Conservation (phyloP, 306 rosid species). For the Parietaria judaica region DNA sequence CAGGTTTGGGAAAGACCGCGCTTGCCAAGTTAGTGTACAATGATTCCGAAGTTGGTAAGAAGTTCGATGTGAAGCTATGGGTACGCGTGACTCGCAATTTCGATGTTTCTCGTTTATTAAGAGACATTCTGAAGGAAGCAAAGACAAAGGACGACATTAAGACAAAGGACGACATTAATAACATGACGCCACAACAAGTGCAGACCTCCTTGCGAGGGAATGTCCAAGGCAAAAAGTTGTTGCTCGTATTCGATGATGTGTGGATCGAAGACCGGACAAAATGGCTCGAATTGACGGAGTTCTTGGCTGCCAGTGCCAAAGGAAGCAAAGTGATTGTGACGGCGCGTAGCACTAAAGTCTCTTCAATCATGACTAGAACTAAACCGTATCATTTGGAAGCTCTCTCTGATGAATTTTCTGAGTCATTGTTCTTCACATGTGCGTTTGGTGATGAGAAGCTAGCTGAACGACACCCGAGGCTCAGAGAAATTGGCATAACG, state of each 20-base stretch:
- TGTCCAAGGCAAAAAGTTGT: not conserved
- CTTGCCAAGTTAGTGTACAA: conserved; percentile 11
- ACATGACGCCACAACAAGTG: not conserved
- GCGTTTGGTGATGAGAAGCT: conserved; percentile 24
- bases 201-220: not conserved
- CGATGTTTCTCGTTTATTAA: not conserved
- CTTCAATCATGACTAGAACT: conserved; percentile 1
- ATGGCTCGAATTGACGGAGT: not conserved
- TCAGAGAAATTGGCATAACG: conserved; percentile 11
- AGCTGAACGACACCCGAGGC: conserved; percentile 3
- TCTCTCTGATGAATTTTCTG: not conserved
- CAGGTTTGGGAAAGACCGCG: conserved; percentile 21
- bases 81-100: not conserved
- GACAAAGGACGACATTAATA: not conserved
- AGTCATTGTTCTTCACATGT: conserved; percentile 20
- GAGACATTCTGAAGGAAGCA: not conserved
- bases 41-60: not conserved
- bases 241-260: conserved; percentile 24
- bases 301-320: not conserved
- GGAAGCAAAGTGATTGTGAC: not conserved
- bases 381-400: not conserved
- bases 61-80: not conserved
- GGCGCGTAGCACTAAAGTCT: not conserved
- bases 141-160: not conserved
- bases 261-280: conserved; percentile 2